Evolutionary conservation across 768 basidiomycete genomes (phyloP).

Genomic region (Artomyces pyxidatus): DNA sequence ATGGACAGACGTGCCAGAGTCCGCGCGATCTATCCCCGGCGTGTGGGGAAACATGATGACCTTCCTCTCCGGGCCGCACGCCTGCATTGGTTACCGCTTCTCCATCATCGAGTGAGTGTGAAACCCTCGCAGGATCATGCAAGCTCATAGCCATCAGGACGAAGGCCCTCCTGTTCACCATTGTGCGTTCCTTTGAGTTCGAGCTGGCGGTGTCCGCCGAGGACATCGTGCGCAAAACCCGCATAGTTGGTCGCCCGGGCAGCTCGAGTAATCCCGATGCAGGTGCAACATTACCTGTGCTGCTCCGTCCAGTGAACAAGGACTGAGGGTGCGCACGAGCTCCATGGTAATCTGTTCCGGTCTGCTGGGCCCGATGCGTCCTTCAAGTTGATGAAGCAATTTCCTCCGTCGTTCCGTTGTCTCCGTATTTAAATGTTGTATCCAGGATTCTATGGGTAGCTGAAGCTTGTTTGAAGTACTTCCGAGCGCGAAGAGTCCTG

Average conservation of each 20-base stretch:
- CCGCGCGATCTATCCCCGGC: slow-evolving; percentile 6
- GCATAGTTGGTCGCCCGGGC: slow-evolving; percentile 4
- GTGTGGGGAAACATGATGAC: slow-evolving; percentile 12
- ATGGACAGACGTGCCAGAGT: slow-evolving; percentile 11
- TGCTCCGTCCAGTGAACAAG: not conserved
- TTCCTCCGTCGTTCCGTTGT: not conserved
- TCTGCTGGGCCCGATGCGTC: not conserved
- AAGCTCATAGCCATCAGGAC: slow-evolving; percentile 8
- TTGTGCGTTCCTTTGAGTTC: slow-evolving; percentile 14
- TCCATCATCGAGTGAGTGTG: slow-evolving; percentile 14
- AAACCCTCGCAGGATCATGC: too few relatives aligned
- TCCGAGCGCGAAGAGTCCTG: too few relatives aligned
- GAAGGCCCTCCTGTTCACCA: slow-evolving; percentile 13
- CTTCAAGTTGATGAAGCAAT: not conserved
- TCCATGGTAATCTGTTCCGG: too few relatives aligned
- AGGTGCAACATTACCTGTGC: slow-evolving; percentile 7
- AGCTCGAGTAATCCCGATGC: not conserved
- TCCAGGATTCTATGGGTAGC: too few relatives aligned
- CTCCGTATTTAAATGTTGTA: not conserved
- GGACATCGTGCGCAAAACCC: not conserved
- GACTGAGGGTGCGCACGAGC: too few relatives aligned
- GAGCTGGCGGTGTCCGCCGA: not conserved
- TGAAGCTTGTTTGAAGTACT: too few relatives aligned
- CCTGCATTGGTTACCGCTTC: slow-evolving; percentile 17
- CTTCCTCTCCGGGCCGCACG: slow-evolving; percentile 11